Evolutionary conservation across 768 basidiomycete genomes (phyloP).

Genomic region (Tephrocybe sp.): DNA sequence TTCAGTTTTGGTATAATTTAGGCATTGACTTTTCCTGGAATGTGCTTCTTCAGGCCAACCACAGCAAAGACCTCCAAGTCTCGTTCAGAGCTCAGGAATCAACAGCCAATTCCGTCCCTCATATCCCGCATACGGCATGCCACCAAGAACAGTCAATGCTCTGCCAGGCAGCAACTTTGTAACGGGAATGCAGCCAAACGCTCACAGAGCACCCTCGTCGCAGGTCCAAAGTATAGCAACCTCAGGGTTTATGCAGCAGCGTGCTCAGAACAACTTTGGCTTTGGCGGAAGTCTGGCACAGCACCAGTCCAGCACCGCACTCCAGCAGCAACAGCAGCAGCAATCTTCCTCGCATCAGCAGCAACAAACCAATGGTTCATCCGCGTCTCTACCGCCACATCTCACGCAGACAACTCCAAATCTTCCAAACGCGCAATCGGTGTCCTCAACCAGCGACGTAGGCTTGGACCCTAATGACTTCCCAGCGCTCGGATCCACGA

Average conservation of each 20-base stretch:
- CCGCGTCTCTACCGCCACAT: conserved; percentile 54
- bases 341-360: conserved; percentile 48
- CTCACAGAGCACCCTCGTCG: conserved; percentile 59
- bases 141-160: conserved; percentile 57
- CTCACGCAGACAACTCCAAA: conserved; percentile 52
- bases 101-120: conserved; percentile 64
- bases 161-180: conserved; percentile 50
- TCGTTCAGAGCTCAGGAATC: conserved; percentile 63
- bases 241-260: conserved; percentile 62
- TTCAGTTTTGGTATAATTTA: conserved; percentile 13
- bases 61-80: conserved; percentile 77
- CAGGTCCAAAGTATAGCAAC: conserved; percentile 55
- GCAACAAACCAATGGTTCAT: conserved; percentile 53
- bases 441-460: conserved; percentile 70
- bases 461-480: conserved; percentile 86
- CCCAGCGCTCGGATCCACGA: conserved; percentile 77
- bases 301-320: conserved; percentile 41
- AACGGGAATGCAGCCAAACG: conserved; percentile 57
- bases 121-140: conserved; percentile 55
- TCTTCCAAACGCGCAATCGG: conserved; percentile 54
- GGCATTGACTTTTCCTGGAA: conserved; percentile 23
- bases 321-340: conserved; percentile 43
- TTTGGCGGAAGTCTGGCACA: conserved; percentile 61
- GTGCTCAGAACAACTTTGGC: conserved; percentile 64
- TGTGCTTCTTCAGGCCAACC: conserved; percentile 61